phyloP scores from a whole-genome alignment of 2,329 filamentous ascomycete species.

The Fusarium xyrophilum region DNA sequence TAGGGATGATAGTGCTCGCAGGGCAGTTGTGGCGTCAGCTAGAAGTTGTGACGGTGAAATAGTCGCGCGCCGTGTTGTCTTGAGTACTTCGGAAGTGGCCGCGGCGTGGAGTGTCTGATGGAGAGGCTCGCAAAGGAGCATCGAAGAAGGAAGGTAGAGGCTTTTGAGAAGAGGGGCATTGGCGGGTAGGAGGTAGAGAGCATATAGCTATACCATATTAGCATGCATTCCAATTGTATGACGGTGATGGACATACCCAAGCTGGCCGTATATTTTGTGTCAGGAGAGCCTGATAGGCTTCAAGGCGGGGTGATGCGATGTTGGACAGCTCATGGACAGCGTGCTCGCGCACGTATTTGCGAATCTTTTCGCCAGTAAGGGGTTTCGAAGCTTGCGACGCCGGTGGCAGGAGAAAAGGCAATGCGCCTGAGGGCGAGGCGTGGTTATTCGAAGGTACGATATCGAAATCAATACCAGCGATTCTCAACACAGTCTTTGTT shows the following conservation, averaged over 20 bases:
- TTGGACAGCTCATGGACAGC: constrained; percentile 52
- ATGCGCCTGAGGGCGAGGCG: constrained; percentile 84
- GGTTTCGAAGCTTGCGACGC: constrained; percentile 47
- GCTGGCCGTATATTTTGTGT: constrained; percentile 81
- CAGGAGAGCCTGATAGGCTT: constrained; percentile 80
- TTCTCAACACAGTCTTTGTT: constrained; percentile 81
- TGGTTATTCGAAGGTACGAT: constrained; percentile 84
- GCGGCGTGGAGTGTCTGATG: constrained; percentile 73
- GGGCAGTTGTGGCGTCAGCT: constrained; percentile 52
- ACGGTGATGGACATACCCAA: constrained; percentile 65
- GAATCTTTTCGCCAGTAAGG: constrained; percentile 62
- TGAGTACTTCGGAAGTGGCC: constrained; percentile 76
- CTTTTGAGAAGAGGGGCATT: constrained; percentile 73
- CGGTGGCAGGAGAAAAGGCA: constrained; percentile 81
- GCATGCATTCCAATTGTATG: background rate
- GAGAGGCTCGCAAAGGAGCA: constrained; percentile 68
- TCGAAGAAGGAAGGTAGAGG: constrained; percentile 75
- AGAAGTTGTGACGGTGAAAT: constrained; percentile 51
- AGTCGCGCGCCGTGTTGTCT: constrained; percentile 56
- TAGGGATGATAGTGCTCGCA: constrained; percentile 55
- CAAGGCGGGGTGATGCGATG: constrained; percentile 63
- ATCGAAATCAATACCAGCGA: constrained; percentile 72
- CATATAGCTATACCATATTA: constrained; percentile 66
- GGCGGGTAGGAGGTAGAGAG: constrained; percentile 75
- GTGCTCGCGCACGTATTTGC: constrained; percentile 68